Base-by-base conservation (phyloP, 306 rosid species). In the Carpinus viminea region DNA sequence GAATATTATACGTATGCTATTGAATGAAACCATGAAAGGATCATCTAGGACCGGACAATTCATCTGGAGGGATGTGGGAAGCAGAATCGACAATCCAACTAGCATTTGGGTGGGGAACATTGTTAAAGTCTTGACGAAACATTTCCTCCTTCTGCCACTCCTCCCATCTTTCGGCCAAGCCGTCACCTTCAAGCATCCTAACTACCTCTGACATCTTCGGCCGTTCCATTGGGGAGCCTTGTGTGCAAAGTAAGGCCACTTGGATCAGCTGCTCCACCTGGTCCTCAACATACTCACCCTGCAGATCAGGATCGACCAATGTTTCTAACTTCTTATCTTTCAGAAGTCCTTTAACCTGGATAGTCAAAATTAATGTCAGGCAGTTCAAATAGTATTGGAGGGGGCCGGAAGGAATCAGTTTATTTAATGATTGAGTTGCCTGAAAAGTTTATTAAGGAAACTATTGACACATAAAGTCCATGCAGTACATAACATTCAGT, bases 121-220 rank as follows among this genome's bases (percentile, higher is more conserved):
- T 87, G 83, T 82, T 85, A 11, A 62, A 76, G 51, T 91, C 98
- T 79, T 89, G 91, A 46, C 87, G 87, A 85, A 87, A 80, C 82
- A 80, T 85, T 77, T 93, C 98, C 17, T 87, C 97, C 81, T 91
- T 93, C 79, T 96, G 91, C 98, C 98, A 93, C 64, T 88, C 97
- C 83, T 90, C 97, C 97, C 99, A 89, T 86, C 94, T 91, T 75
- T 91, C 95, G 0, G 96, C 91, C 80, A 92, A 85, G 46, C 97
- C 98, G 64, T 95, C 96, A 5, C 97, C 98, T 89, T 94, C 97
- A 34, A 94, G 97, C 98, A 94, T 94, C 80, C 97, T 88, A 10
- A 92, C 97, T 28, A 95, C 93, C 74, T 91, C 96, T 1, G 97
- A 95, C 99, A 95, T 95, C 87, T 91, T 95, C 0, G 99, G 99